These are phyloP conservation scores for Lotmaria passim DNA, from an alignment of 208 protist genomes.

Conservation along the genomic window DNA sequence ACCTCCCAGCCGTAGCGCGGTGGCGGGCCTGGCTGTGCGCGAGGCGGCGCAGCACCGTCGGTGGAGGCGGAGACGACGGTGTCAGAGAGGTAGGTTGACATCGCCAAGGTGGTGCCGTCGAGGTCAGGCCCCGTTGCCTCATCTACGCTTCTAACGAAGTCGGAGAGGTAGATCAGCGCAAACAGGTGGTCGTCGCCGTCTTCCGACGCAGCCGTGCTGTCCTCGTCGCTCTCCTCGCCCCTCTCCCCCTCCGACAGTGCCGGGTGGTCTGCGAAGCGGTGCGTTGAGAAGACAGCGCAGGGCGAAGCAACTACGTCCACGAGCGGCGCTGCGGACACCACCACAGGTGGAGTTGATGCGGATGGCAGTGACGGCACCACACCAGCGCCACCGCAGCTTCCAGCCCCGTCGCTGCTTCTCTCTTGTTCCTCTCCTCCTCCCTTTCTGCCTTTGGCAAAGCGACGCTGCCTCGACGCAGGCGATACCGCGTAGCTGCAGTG, in stretches of 20 bases:
- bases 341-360: slow-evolving; percentile 22
- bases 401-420: no score
- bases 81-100: slow-evolving; percentile 6
- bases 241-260: neutral
- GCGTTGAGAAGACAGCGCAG: slow-evolving; percentile 20
- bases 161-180: slow-evolving; percentile 8
- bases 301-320: neutral
- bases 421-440: neutral
- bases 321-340: slow-evolving; percentile 14
- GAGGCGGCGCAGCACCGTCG: neutral
- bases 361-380: no score
- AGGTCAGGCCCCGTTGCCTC: neutral
- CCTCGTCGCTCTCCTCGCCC: neutral
- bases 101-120: slow-evolving; percentile 16
- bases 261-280: slow-evolving; percentile 8
- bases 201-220: neutral
- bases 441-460: neutral
- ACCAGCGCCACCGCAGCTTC: no score
- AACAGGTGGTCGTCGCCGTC: neutral
- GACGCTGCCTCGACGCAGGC: neutral
- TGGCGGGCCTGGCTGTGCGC: no score
- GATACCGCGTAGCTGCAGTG: slow-evolving; percentile 24
- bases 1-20: slow-evolving; percentile 21
- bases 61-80: slow-evolving; percentile 12
- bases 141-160: neutral